phyloP scores from a whole-genome alignment of 1,139 yeast genomes.

The Meyerozyma smithsonii region DNA sequence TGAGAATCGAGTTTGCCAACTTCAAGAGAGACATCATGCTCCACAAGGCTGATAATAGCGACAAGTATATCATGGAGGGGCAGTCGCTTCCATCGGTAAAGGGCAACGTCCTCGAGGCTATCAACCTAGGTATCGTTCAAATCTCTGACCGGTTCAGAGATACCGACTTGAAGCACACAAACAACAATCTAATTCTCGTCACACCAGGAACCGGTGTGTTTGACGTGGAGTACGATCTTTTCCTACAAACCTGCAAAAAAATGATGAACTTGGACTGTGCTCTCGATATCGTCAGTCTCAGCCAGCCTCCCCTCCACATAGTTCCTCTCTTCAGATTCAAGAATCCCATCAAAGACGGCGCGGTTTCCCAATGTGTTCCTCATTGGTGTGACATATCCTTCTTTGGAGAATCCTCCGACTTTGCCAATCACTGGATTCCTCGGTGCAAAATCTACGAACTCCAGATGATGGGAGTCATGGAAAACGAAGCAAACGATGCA shows the following conservation, averaged over 20 bases:
- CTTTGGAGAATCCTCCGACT: conserved; percentile 57
- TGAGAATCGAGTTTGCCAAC: conserved; percentile 79
- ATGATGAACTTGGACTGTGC: conserved; percentile 78
- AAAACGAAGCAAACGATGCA: conserved; percentile 69
- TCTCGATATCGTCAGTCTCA: conserved; percentile 80
- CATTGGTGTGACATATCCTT: conserved; percentile 93
- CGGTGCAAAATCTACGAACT: conserved; percentile 89
- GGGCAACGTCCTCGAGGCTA: conserved; percentile 84
- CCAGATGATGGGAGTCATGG: conserved; percentile 98
- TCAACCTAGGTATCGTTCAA: conserved; percentile 76
- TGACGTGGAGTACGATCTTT: conserved; percentile 81
- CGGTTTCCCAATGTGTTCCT: conserved; percentile 75
- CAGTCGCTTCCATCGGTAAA: conserved; percentile 79
- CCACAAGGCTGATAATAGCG: conserved; percentile 35
- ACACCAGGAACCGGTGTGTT: conserved; percentile 93
- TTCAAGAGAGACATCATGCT: conserved; percentile 70
- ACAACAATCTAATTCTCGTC: conserved; percentile 76
- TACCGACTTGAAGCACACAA: conserved; percentile 82
- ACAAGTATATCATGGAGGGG: conserved; percentile 41
- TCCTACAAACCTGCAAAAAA: conserved; percentile 71
- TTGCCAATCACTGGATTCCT: conserved; percentile 75
- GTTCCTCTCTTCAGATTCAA: conserved; percentile 82
- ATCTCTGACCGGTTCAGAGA: conserved; percentile 79
- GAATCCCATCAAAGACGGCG: conserved; percentile 41
- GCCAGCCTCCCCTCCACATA: conserved; percentile 87